phyloP scores from a whole-genome alignment of 2,329 filamentous ascomycete genomes.

The Penicillium sp. region DNA sequence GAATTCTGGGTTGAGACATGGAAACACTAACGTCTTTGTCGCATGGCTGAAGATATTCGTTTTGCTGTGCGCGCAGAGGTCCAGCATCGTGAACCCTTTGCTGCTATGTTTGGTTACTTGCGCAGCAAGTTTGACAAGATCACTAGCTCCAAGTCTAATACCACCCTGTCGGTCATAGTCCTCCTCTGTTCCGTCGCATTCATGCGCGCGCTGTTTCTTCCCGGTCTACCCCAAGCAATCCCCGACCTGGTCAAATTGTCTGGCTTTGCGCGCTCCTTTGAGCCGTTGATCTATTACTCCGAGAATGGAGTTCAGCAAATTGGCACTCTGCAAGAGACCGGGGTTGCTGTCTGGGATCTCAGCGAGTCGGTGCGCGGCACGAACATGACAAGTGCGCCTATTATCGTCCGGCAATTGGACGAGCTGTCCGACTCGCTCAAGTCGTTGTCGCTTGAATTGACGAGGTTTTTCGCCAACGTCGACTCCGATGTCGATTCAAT shows the following conservation, averaged over 20 bases:
- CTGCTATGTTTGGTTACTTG: slow-evolving; percentile 67
- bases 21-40: slow-evolving; percentile 35
- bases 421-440: slow-evolving; percentile 84
- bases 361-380: slow-evolving; percentile 85
- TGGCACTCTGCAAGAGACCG: slow-evolving; percentile 83
- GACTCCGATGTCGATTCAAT: slow-evolving; percentile 93
- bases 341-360: slow-evolving; percentile 91
- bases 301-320: slow-evolving; percentile 86
- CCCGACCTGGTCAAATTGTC: slow-evolving; percentile 91
- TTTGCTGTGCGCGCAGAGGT: slow-evolving; percentile 87
- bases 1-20: slow-evolving; percentile 27
- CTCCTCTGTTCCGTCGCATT: slow-evolving; percentile 66
- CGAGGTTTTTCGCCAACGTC: slow-evolving; percentile 88
- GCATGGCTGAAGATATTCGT: slow-evolving; percentile 67
- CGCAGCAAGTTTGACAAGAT: slow-evolving; percentile 61
- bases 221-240: slow-evolving; percentile 65
- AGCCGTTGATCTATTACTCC: slow-evolving; percentile 92
- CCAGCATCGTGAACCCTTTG: slow-evolving; percentile 82
- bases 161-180: slow-evolving; percentile 63
- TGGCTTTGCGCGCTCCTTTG: slow-evolving; percentile 84
- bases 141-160: slow-evolving; percentile 69
- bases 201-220: slow-evolving; percentile 67
- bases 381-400: slow-evolving; percentile 85
- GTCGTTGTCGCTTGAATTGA: slow-evolving; percentile 79
- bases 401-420: slow-evolving; percentile 84